Base-by-base conservation (phyloP, 371 early-diverging fungal genomes). In the Syncephalastrum contaminatum region DNA sequence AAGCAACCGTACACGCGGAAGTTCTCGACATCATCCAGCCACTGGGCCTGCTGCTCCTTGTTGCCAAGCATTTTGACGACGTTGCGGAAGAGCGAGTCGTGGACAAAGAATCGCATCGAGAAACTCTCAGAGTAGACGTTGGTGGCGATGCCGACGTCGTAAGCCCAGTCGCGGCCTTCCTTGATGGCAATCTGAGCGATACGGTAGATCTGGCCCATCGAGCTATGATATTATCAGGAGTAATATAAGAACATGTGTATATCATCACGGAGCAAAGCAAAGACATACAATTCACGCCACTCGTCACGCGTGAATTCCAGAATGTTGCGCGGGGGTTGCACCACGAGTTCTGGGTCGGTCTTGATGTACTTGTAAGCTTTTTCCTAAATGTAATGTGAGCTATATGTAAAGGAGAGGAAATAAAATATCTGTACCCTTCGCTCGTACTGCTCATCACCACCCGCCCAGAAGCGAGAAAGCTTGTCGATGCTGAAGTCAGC, bases 31-130 rank as follows among this genome's bases (percentile, higher is more conserved):
- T 78, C 73, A 18, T 72, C 74, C 30, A 80, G 56, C 77, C 86
- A 84, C 19, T 73, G 57, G 7, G 66, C 78, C 39, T 72, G 72
- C 51, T 89, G 89, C 43, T 83, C 84, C 3, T 78, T 64, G 16
- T 67, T 81, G 19, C 85, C 86, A 39, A 87, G 74, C 67, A 89
- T 75, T 43, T 63, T 56, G 51, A 89, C 54, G 6, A 83, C 80
- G 18, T 83, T 80, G 21, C 67, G 65, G 66, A 87, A 86, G 36
- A 88, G 62, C 19, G 80, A 66, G 30, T 84, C 83, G 46, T 85
- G 83, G 14, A 88, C 86, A 58, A 78, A 82, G 42, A 82, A 66
- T n/a, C 82, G 81, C 86, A 88, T 86, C 2, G 69, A 67, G 54
- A 73, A 87, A 41, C 75, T 72, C 60, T 86, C 85, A 21, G 83